phyloP scores from a whole-genome alignment of 305 asterid genomes.

The Fraxinus paxiana region DNA sequence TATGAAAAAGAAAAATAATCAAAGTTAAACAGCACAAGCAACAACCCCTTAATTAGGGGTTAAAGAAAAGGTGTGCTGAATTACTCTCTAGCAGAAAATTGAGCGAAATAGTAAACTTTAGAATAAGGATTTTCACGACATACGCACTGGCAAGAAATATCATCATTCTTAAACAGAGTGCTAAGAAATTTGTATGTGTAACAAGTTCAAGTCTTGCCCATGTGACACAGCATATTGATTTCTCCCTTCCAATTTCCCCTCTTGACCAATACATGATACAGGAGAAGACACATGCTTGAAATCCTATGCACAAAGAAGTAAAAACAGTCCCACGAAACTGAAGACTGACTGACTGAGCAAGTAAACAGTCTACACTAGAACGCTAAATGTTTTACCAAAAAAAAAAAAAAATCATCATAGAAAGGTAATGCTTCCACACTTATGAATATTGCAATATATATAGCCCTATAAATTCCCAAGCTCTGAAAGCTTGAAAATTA shows the following conservation, averaged over 20 bases:
- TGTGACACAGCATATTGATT: not conserved
- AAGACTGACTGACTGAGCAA: not conserved
- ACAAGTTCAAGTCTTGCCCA: not conserved
- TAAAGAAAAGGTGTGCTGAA: not conserved
- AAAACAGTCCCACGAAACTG: not conserved
- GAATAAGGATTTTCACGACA: not conserved
- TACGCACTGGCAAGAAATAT: not conserved
- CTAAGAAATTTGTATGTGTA: not conserved
- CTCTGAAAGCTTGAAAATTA: not conserved
- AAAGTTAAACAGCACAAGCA: not conserved
- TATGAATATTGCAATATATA: not conserved
- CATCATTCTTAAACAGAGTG: not conserved
- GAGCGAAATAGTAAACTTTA: not conserved
- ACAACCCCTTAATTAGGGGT: not conserved
- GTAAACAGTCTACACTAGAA: not conserved
- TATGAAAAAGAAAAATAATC: conserved; percentile 10
- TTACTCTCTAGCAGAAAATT: not conserved
- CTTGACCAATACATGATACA: not conserved
- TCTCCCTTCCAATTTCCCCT: conserved; percentile 4
- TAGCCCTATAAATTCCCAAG: not conserved
- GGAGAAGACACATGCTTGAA: not conserved
- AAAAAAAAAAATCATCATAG: not conserved
- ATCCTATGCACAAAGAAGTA: not conserved
- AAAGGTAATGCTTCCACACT: not conserved
- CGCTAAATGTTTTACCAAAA: not conserved